phyloP scores from a whole-genome alignment of 768 basidiomycete genomes.

The Myochromella boudieri region DNA sequence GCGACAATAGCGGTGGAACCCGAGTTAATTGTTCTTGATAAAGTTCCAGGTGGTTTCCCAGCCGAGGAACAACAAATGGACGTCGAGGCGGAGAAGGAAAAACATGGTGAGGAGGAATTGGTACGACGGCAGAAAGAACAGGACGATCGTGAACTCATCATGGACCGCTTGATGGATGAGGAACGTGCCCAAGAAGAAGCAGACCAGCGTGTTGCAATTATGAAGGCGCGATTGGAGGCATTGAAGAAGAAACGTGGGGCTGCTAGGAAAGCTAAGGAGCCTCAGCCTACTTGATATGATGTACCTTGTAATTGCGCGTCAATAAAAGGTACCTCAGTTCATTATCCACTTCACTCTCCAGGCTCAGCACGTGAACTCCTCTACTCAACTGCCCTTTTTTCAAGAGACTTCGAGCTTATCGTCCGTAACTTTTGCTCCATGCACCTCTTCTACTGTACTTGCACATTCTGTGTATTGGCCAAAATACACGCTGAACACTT shows the following conservation, averaged over 20 bases:
- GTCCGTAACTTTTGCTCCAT: too few relatives aligned
- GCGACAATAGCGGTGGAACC: slow-evolving; percentile 77
- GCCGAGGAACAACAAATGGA: slow-evolving; percentile 24
- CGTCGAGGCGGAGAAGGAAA: slow-evolving; percentile 25
- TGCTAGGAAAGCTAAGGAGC: slow-evolving; percentile 19
- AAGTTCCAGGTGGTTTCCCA: slow-evolving; percentile 51
- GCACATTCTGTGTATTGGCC: too few relatives aligned
- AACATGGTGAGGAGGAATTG: slow-evolving; percentile 41
- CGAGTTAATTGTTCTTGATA: slow-evolving; percentile 39
- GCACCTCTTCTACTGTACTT: too few relatives aligned
- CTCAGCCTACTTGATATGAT: not conserved
- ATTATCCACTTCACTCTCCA: too few relatives aligned
- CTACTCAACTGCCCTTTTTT: too few relatives aligned
- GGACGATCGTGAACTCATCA: slow-evolving; percentile 80
- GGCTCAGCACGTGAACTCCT: too few relatives aligned
- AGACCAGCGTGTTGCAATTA: slow-evolving; percentile 64
- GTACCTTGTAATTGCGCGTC: not conserved
- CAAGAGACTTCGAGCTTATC: too few relatives aligned
- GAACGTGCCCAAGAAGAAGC: slow-evolving; percentile 88
- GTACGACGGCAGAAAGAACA: slow-evolving; percentile 51
- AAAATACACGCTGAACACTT: slow-evolving; percentile 50
- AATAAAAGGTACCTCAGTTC: not conserved
- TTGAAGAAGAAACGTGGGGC: slow-evolving; percentile 40
- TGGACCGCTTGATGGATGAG: slow-evolving; percentile 83
- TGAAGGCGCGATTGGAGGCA: slow-evolving; percentile 67